Base-by-base conservation (phyloP, 345 rosid genomes). In the Lumnitzera littorea region DNA sequence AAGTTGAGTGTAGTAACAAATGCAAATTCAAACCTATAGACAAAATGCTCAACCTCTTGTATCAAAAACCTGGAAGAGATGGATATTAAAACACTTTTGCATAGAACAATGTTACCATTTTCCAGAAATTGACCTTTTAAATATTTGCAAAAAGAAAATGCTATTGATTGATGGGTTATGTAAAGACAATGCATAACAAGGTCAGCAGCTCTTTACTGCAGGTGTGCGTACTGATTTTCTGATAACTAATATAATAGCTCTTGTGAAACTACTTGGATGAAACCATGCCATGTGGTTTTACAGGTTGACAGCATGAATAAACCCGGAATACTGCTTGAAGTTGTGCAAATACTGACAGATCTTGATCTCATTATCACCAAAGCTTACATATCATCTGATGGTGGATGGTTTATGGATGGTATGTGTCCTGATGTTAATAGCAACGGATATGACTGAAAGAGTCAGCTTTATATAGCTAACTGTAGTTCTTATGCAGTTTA, bases 341-440 rank as follows among this genome's bases (percentile, higher is more conserved):
- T 85, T 46, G 98, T 92, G 55, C 96, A 92, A 76, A 76, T 87
- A n/a, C 77, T 92, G 13, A 70, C 91, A 0, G 98, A 92, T 72
- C 83, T 89, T 13, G 88, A 92, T 78, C 86, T 92, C 62, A 82
- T 76, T n/a, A 88, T 92, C 76, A 79, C 86, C 55, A 92, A 92
- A 69, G 98, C 98, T 24, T 89, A 89, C 75, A 77, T 92, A 67
- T 92, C 98, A 67, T 89, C 98, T 15, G 98, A 92, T 70, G 97
- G 98, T 10, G 96, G 96, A 70, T 92, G 98, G 98, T 87, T 89
- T 80, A 89, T 92, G 98, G 98, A 92, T 29, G 92, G 94, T 92
- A 84, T 15, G 67, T 54, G 51, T 53, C 25, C 50, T 14, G 41
- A n/a, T 23, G 12, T 29, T 55, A 16, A 11, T 17, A 13, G 25